Conservation (phyloP, 805 yeast species). For the Priceomyces carsonii region DNA sequence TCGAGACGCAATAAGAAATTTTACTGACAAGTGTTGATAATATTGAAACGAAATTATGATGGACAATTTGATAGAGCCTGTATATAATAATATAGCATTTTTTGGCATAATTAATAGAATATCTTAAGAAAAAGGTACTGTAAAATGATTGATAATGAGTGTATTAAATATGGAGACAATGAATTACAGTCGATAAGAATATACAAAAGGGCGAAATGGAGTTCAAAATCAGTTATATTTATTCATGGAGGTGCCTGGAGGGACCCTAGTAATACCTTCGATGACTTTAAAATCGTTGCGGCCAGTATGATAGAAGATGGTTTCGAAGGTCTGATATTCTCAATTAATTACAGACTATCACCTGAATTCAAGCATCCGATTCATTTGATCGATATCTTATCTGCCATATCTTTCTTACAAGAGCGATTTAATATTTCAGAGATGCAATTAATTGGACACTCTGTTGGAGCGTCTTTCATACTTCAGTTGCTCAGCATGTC, state of each 20-base stretch:
- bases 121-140: too few species aligned
- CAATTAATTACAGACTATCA: constrained; percentile 63
- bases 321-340: constrained; percentile 21
- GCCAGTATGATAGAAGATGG: constrained; percentile 6
- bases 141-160: too few species aligned
- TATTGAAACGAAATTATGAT: too few species aligned
- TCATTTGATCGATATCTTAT: constrained; percentile 57
- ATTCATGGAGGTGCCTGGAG: constrained; percentile 94
- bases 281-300: constrained; percentile 49
- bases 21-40: too few species aligned
- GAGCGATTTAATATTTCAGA: constrained; percentile 17
- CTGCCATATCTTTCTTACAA: constrained; percentile 38
- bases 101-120: too few species aligned
- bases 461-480: constrained; percentile 74
- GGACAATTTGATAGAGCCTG: too few species aligned
- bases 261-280: constrained; percentile 60
- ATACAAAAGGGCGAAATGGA: constrained; percentile 16
- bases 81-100: too few species aligned
- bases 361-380: constrained; percentile 63
- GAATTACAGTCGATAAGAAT: constrained; percentile 31
- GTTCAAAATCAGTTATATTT: constrained; percentile 45
- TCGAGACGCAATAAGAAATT: too few species aligned
- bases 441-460: constrained; percentile 62
- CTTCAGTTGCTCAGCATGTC: constrained; percentile 48
- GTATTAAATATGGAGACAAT: constrained; percentile 29